Conservation (phyloP, 331 rosid species). For the Pyracantha coccinea region DNA sequence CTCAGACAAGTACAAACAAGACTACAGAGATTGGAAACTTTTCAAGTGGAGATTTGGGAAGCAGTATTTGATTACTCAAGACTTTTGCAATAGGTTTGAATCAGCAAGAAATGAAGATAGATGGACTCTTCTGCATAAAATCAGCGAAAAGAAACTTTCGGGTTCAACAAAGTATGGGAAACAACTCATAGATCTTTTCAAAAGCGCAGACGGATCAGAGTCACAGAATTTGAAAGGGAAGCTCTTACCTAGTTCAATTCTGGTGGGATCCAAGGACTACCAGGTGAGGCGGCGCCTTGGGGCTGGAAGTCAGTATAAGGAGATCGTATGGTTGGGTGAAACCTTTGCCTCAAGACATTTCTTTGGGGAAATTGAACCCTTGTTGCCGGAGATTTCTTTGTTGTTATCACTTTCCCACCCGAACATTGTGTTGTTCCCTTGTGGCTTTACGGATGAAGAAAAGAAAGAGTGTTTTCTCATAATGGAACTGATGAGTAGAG, state of each 20-base stretch:
- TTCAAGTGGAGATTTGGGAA: slow-evolving; percentile 84
- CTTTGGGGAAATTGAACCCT: slow-evolving; percentile 50
- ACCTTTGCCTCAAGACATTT: slow-evolving; percentile 58
- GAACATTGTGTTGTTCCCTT: slow-evolving; percentile 45
- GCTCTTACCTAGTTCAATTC: slow-evolving; percentile 56
- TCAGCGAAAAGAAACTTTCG: slow-evolving; percentile 38
- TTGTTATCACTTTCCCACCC: slow-evolving; percentile 73
- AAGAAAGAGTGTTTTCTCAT: slow-evolving; percentile 66
- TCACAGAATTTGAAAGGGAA: slow-evolving; percentile 36
- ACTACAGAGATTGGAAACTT: slow-evolving; percentile 57
- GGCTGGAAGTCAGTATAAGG: slow-evolving; percentile 59
- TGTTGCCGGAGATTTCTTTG: slow-evolving; percentile 48
- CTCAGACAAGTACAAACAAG: slow-evolving; percentile 45
- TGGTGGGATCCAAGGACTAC: slow-evolving; percentile 61
- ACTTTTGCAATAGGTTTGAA: slow-evolving; percentile 43
- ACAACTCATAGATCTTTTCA: slow-evolving; percentile 41
- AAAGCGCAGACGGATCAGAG: slow-evolving; percentile 39
- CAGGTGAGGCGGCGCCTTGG: slow-evolving; percentile 72
- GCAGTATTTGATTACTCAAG: slow-evolving; percentile 52
- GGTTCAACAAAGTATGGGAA: slow-evolving; percentile 44
- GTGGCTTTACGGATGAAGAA: slow-evolving; percentile 70
- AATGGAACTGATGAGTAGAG: slow-evolving; percentile 75
- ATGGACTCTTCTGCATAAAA: slow-evolving; percentile 48
- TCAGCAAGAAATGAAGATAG: slow-evolving; percentile 69
- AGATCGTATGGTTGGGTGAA: slow-evolving; percentile 81